Evolutionary conservation across 305 asterid species (phyloP), one percentile per base, ranked within the genome.

Genomic region (Plantago coronopus): DNA sequence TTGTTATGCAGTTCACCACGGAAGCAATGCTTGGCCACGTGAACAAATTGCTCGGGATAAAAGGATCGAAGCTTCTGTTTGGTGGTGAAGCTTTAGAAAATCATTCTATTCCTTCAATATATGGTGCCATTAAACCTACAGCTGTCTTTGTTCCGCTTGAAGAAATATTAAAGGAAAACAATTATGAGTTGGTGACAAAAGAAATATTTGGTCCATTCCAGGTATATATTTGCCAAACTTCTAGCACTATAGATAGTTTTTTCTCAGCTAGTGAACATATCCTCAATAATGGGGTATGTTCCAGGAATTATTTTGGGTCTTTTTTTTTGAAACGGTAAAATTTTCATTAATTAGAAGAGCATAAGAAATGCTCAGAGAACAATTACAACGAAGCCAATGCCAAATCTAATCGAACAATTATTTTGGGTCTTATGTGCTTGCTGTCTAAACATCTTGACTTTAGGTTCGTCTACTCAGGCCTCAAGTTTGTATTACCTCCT

Each of bases 141-240:
- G 99, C 99, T 17, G 81, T 93, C 34, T 93, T 82, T 68, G 56
- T 93, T 62, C 99, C 99, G n/a, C 80, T 93, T 0, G 91, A 85
- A 66, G 96, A 93, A 78, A 85, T 93, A 54, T 56, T 87, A 50
- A 87, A 89, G 68, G 90, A 73, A 9, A 59, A 74, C 10, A 87
- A 93, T 70, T 93, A 76, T 49, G 87, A 71, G 64, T 85, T 93
- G 15, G 97, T 87, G 25, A 87, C 96, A 0, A 82, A 77, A 74
- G 99, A 93, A 79, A 83, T 87, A 12, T 93, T 89, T 54, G 99
- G 99, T n/a, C 99, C 99, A 9, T 89, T 93, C 78, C 97, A 89
- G 95, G 99, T 89, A 81, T 12, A 50, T 22, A 51, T 1, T 21
- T 8, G 5, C 23, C 11, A 37, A 22, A 34, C 34, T 47, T 55